These are phyloP conservation scores for Suillus bovinus DNA, from an alignment of 768 basidiomycete species.

Conservation along the genomic window DNA sequence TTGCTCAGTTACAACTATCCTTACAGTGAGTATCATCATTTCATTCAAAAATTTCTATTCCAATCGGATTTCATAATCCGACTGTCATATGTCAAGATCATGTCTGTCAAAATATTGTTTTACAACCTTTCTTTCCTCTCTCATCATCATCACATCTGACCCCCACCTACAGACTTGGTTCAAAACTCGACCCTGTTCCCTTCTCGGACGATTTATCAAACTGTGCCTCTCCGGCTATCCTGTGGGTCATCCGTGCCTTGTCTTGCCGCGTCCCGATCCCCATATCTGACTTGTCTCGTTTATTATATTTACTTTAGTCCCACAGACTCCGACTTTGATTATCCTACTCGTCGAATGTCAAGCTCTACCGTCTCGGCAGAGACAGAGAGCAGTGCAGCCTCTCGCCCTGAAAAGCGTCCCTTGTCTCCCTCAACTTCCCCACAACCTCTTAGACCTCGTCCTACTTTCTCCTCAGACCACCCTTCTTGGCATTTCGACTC, in stretches of 20 bases:
- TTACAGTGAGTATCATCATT: slow-evolving; percentile 43
- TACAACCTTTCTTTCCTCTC: slow-evolving; percentile 16
- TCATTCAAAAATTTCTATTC: background rate
- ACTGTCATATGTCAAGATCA: slow-evolving; percentile 33
- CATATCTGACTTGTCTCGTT: slow-evolving; percentile 16
- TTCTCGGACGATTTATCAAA: slow-evolving; percentile 50
- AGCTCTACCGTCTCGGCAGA: slow-evolving; percentile 70
- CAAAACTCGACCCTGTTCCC: slow-evolving; percentile 38
- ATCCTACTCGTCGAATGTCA: slow-evolving; percentile 70
- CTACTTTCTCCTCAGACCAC: slow-evolving; percentile 30
- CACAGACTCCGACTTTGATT: slow-evolving; percentile 52
- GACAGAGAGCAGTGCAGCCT: slow-evolving; percentile 59
- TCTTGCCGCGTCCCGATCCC: slow-evolving; percentile 17
- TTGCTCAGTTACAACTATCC: slow-evolving; percentile 61
- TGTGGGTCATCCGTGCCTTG: slow-evolving; percentile 38
- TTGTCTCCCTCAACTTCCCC: slow-evolving; percentile 53
- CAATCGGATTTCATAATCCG: slow-evolving; percentile 20
- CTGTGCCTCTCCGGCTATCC: slow-evolving; percentile 45
- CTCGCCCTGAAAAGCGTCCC: slow-evolving; percentile 60
- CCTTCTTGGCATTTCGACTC: slow-evolving; percentile 29
- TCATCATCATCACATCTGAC: slow-evolving; percentile 3
- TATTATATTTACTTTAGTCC: slow-evolving; percentile 30
- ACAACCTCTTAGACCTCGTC: slow-evolving; percentile 50
- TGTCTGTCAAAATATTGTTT: slow-evolving; percentile 19
- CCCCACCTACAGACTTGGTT: slow-evolving; percentile 35